A percentile compares a stretch with the other conserved stretches of the same genome.
Evolutionary conservation across 2,329 filamentous ascomycete species (phyloP).

Genomic region (Aspergillus neotritici): DNA sequence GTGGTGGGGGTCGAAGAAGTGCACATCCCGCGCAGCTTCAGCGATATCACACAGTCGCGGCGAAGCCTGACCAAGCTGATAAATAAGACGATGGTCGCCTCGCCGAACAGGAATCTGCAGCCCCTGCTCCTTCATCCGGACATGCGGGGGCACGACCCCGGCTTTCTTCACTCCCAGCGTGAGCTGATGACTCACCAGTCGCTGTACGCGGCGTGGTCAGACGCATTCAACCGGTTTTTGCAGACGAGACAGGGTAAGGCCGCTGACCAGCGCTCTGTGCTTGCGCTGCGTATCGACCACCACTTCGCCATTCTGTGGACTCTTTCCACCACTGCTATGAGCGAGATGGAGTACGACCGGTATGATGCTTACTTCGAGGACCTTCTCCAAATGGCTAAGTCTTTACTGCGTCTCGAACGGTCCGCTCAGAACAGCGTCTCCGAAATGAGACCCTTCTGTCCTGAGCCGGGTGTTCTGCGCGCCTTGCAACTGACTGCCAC

Average conservation of each 20-base stretch:
- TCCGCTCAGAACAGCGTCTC: too few species aligned
- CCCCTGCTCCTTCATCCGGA: too few species aligned
- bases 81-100: constrained; percentile 9
- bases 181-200: too few species aligned
- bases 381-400: too few species aligned
- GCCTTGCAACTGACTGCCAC: constrained; percentile 29
- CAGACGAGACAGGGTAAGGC: not conserved
- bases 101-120: constrained; percentile 4
- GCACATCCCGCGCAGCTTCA: not conserved
- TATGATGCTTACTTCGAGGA: too few species aligned
- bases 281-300: constrained; percentile 12
- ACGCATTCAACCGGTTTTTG: constrained; percentile 7
- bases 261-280: constrained; percentile 9
- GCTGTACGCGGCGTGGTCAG: constrained; percentile 4
- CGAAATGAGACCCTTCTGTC: constrained; percentile 4
- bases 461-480: constrained; percentile 29
- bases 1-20: constrained; percentile 4
- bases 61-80: constrained; percentile 11
- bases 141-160: too few species aligned
- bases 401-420: too few species aligned
- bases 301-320: not conserved
- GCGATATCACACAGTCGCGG: constrained; percentile 11
- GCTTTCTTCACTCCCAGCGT: too few species aligned
- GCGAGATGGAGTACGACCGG: too few species aligned
- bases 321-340: not conserved